These are phyloP conservation scores for Sporothrix mexicana DNA, from an alignment of 2,329 filamentous ascomycete genomes.

Conservation along the genomic window DNA sequence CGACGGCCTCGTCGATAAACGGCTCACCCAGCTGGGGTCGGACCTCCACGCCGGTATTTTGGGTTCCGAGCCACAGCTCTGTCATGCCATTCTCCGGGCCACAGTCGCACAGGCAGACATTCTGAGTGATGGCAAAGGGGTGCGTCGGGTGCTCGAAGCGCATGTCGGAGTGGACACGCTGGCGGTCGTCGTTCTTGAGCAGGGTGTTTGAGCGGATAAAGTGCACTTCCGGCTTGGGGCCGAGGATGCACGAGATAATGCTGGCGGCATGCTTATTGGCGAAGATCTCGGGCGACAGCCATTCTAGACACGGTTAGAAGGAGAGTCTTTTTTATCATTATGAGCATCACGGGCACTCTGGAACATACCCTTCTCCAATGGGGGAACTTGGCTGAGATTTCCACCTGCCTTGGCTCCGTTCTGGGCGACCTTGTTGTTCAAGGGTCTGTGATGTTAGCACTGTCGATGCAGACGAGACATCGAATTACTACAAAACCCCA, in stretches of 20 bases:
- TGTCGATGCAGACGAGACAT: too few species aligned
- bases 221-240: constrained; percentile 39
- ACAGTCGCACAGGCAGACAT: constrained; percentile 59
- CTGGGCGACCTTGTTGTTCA: constrained; percentile 37
- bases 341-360: not conserved
- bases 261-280: constrained; percentile 42
- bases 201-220: constrained; percentile 40
- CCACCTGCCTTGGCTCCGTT: constrained; percentile 38
- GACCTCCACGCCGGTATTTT: constrained; percentile 53
- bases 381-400: constrained; percentile 40
- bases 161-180: constrained; percentile 65
- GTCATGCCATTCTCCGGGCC: constrained; percentile 60
- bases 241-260: constrained; percentile 38
- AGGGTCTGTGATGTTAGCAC: constrained; percentile 34
- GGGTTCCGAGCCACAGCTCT: constrained; percentile 64
- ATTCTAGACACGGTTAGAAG: constrained; percentile 32
- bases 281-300: constrained; percentile 41
- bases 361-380: constrained; percentile 37
- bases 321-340: not conserved
- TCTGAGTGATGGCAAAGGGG: constrained; percentile 62
- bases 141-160: constrained; percentile 61
- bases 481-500: too few species aligned
- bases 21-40: constrained; percentile 59
- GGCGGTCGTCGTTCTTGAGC: constrained; percentile 52
- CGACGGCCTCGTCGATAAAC: constrained; percentile 49